phyloP scores from a whole-genome alignment of 768 basidiomycete genomes.

The Guyanaporus albipodus region DNA sequence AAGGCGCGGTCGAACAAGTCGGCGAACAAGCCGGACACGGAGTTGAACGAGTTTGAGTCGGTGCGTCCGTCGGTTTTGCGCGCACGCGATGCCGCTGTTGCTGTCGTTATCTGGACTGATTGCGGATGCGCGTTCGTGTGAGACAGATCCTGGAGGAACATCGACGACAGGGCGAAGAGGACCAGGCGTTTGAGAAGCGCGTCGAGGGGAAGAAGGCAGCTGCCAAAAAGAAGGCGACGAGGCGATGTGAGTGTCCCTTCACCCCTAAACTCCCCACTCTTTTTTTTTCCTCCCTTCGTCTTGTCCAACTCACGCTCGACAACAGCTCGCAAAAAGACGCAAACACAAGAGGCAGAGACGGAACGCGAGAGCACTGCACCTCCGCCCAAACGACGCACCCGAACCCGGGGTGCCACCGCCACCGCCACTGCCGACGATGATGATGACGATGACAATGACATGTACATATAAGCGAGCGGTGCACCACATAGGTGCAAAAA shows the following conservation, averaged over 20 bases:
- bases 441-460: background rate
- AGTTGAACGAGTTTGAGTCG: slow-evolving; percentile 91
- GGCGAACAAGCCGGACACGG: slow-evolving; percentile 87
- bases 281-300: background rate
- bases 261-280: too few species aligned
- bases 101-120: background rate
- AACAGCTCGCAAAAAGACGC: slow-evolving; percentile 32
- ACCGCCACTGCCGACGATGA: background rate
- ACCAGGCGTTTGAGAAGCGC: slow-evolving; percentile 84
- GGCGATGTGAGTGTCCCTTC: slow-evolving; percentile 34
- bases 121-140: background rate
- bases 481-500: too few species aligned
- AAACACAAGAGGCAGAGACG: slow-evolving; percentile 15
- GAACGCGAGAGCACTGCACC: slow-evolving; percentile 4
- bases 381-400: slow-evolving; percentile 9
- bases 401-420: background rate
- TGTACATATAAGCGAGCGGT: background rate
- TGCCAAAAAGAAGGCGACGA: slow-evolving; percentile 68
- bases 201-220: slow-evolving; percentile 80
- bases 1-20: slow-evolving; percentile 93
- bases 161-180: slow-evolving; percentile 82
- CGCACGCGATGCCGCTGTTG: background rate
- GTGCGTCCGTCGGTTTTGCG: slow-evolving; percentile 37
- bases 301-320: background rate
- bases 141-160: slow-evolving; percentile 89